Conservation (phyloP, 2,329 filamentous ascomycete species). For the Nothopassalora personata region DNA sequence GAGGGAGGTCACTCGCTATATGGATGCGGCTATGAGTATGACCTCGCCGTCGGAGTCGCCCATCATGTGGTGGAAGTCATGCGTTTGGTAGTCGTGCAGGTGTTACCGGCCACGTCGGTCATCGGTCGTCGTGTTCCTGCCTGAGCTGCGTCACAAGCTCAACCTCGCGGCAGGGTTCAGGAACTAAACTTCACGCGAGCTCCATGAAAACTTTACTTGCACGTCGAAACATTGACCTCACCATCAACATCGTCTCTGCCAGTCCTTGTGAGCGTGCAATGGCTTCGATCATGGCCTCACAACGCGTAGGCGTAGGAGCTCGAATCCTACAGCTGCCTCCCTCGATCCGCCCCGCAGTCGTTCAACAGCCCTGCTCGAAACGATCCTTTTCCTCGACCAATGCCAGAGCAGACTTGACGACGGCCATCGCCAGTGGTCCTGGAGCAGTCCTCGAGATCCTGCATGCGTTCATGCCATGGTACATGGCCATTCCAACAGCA, state of each 20-base stretch:
- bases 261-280: conserved; percentile 7
- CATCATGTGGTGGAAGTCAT: neutral
- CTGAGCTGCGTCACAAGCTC: conserved; percentile 1
- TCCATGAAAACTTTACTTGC: neutral
- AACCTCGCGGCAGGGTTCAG: neutral
- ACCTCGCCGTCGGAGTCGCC: neutral
- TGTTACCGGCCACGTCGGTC: neutral
- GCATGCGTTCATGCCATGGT: conserved; percentile 30
- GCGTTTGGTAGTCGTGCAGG: neutral
- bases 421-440: conserved; percentile 8
- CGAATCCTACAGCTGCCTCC: conserved; percentile 22
- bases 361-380: conserved; percentile 9
- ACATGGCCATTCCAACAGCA: conserved; percentile 25
- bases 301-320: neutral
- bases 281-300: conserved; percentile 8
- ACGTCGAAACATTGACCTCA: neutral
- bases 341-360: conserved; percentile 15
- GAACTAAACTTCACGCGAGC: neutral
- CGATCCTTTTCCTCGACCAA: conserved; percentile 26
- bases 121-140: neutral
- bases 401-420: conserved; percentile 9
- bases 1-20: neutral
- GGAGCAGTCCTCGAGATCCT: conserved; percentile 23
- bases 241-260: neutral
- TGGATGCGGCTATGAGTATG: neutral